Base-by-base conservation (phyloP, 352 stramenopile species). In the Phytophthora nicotianae region DNA sequence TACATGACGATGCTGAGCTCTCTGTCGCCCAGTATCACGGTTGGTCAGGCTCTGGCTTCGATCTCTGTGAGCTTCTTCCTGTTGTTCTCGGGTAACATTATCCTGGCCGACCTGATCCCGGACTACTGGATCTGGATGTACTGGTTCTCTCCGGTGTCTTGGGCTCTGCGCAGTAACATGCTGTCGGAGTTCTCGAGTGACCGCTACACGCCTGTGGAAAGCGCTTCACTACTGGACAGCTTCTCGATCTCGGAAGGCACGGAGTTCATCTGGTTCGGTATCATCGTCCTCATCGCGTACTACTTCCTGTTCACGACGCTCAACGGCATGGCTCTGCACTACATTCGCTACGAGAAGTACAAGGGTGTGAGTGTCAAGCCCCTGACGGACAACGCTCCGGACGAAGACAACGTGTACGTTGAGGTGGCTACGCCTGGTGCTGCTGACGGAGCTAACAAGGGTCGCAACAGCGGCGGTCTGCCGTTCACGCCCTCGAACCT, bases 81-180 rank as follows among this genome's bases (percentile, higher is more conserved):
- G 33, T 29, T 86, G 16, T 86, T 86, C 58, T 86, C 74, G 11
- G 76, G 76, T 27, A 86, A 86, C 55, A 86, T 86, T 38, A 83
- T 83, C 48, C 38, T 81, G 19, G 59, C 73, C 0, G 59, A 81
- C 53, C 41, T 86, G 9, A 86, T 86, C 51, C 76, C 76, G 26
- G 29, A 68, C 26, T 85, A 83, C 50, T 57, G 50, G 50, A 57
- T 57, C 50, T 57, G 50, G 50, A 57, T 57, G 50, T 57, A 48
- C 50, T 85, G 76, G 76, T 78, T 81, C 68, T 77, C 74, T 54
- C 76, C 76, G 16, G 41, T 86, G 11, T 64, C 76, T 0, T 86
- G 76, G 76, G 68, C 70, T 0, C 62, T 86, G 14, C 70, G 73
- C 14, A 24, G 20, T 16, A 56, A 81, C n/a, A 73, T 85, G 59